Percentiles rank a stretch among this genome's conserved stretches.
phyloP scores from a whole-genome alignment of 495 filamentous ascomycete genomes.

The Penicillium cinerascens region DNA sequence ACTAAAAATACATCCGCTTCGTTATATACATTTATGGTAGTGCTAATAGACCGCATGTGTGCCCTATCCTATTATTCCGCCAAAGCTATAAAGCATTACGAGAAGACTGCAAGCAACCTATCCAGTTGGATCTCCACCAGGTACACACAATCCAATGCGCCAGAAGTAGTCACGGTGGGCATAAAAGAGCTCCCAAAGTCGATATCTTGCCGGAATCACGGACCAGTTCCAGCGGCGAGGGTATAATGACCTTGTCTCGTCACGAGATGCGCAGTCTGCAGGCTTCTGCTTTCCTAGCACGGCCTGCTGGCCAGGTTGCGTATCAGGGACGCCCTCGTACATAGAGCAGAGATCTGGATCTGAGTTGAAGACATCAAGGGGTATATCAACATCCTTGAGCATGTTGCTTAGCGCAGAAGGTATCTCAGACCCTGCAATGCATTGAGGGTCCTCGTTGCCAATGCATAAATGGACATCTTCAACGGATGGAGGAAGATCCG shows the following conservation, averaged over 20 bases:
- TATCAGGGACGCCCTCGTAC: neutral
- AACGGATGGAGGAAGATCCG: constrained; percentile 59
- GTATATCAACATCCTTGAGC: constrained; percentile 10
- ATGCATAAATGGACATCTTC: constrained; percentile 67
- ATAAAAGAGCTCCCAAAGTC: constrained; percentile 88
- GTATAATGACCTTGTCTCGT: constrained; percentile 18
- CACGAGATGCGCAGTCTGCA: constrained; percentile 7
- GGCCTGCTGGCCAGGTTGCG: constrained; percentile 2
- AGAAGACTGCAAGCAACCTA: neutral
- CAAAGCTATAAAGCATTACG: neutral
- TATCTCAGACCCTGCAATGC: constrained; percentile 55
- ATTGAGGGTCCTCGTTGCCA: constrained; percentile 66
- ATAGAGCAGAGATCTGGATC: neutral
- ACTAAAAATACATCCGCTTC: neutral
- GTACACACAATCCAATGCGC: constrained; percentile 84
- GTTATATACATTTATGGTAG: neutral
- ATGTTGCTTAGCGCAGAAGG: constrained; percentile 4
- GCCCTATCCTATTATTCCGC: neutral
- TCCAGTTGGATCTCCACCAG: constrained; percentile 65
- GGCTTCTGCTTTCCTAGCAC: constrained; percentile 2
- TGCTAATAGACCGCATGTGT: neutral
- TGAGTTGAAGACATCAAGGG: constrained; percentile 3
- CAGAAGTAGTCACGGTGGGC: constrained; percentile 97
- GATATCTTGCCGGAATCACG: constrained; percentile 58
- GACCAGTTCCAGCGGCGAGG: constrained; percentile 29